Conservation (phyloP, 306 rosid species). For the Cucurbita ficifolia region DNA sequence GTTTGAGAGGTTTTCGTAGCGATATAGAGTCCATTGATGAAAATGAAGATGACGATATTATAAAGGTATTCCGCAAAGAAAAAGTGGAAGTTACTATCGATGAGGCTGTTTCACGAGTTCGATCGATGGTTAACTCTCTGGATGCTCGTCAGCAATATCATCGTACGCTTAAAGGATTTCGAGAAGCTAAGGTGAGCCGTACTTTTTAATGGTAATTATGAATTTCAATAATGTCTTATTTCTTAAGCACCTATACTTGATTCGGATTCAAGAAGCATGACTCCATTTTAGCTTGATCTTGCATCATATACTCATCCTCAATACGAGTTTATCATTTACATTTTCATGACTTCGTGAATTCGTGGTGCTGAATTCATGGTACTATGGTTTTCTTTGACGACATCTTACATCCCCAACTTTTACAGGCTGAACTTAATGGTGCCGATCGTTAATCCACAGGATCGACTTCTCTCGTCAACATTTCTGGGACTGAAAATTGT, state of each 20-base stretch:
- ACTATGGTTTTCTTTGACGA: background rate
- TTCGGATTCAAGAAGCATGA: background rate
- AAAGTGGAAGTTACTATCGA: conserved; percentile 57
- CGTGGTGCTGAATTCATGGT: background rate
- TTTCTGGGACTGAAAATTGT: conserved; percentile 23
- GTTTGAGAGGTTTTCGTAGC: conserved; percentile 48
- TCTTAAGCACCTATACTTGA: no score
- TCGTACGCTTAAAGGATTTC: conserved; percentile 57
- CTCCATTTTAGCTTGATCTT: background rate
- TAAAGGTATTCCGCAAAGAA: conserved; percentile 64
- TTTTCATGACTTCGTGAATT: background rate
- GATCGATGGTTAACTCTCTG: conserved; percentile 59
- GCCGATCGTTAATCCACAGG: conserved; percentile 16
- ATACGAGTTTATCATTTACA: background rate
- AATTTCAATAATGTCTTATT: background rate
- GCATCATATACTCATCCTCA: background rate
- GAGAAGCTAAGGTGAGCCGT: conserved; percentile 58
- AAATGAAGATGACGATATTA: conserved; percentile 74
- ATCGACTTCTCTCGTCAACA: conserved; percentile 15
- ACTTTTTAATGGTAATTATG: background rate
- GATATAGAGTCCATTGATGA: conserved; percentile 31
- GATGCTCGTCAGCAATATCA: conserved; percentile 73
- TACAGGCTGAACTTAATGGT: conserved; percentile 53
- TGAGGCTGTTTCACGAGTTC: conserved; percentile 57
- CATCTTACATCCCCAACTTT: background rate